A percentile compares a stretch with the other conserved stretches of the same genome.
Conservation (phyloP, 1,284 basidiomycete species). For the Trichosporon inkin region DNA sequence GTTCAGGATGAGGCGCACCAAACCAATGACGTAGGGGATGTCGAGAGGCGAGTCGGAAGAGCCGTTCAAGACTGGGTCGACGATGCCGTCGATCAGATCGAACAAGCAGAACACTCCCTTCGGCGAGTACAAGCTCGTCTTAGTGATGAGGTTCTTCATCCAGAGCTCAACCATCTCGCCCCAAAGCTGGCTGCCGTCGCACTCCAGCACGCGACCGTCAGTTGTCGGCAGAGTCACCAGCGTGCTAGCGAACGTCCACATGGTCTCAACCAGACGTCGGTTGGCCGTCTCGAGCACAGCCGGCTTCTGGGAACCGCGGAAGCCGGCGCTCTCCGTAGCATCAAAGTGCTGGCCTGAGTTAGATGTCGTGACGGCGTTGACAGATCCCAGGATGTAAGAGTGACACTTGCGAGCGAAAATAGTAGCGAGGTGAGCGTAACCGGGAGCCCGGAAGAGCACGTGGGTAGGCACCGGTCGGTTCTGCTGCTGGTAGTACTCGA, state of each 20-base stretch:
- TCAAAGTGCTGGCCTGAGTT: conserved; percentile 50
- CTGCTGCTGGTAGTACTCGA: conserved; percentile 41
- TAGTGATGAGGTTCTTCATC: conserved; percentile 51
- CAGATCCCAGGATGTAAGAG: conserved; percentile 52
- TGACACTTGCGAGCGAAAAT: conserved; percentile 51
- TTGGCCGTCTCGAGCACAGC: conserved; percentile 55
- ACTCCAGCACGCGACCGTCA: conserved; percentile 37
- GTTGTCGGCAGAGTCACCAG: conserved; percentile 36
- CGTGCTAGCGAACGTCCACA: conserved; percentile 50
- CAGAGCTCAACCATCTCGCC: conserved; percentile 52
- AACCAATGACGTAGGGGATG: conserved; percentile 51
- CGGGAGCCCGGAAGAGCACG: conserved; percentile 51
- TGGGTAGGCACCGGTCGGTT: conserved; percentile 40
- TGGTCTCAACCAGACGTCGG: conserved; percentile 52
- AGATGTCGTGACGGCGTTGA: conserved; percentile 52
- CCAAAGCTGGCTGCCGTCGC: conserved; percentile 49
- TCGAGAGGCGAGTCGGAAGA: conserved; percentile 45
- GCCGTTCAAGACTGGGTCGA: conserved; percentile 39
- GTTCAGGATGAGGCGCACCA: conserved; percentile 52
- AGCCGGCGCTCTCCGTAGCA: conserved; percentile 53
- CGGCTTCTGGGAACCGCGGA: conserved; percentile 53
- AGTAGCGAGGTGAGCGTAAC: conserved; percentile 52
- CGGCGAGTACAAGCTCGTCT: conserved; percentile 54
- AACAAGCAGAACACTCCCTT: conserved; percentile 54
- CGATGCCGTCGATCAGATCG: conserved; percentile 49